These are phyloP conservation scores for Trichoderma guizhouense DNA, from an alignment of 2,329 filamentous ascomycete genomes.

Conservation along the genomic window DNA sequence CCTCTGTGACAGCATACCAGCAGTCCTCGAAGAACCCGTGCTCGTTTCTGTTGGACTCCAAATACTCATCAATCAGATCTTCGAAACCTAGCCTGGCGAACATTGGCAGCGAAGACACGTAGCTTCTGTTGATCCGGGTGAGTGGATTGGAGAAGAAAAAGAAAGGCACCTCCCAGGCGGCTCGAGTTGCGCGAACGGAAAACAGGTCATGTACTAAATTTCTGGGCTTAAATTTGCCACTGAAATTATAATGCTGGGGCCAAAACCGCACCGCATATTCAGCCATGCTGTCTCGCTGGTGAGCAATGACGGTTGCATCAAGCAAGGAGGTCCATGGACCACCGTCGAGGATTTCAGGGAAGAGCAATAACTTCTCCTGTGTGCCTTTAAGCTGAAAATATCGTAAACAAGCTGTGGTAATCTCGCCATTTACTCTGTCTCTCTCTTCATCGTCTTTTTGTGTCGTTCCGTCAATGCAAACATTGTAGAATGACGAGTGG, in stretches of 20 bases:
- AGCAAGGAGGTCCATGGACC: too few relatives aligned
- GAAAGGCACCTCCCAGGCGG: neutral
- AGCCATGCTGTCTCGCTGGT: too few relatives aligned
- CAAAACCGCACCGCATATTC: too few relatives aligned
- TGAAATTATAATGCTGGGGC: neutral
- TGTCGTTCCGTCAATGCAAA: neutral
- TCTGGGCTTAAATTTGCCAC: neutral
- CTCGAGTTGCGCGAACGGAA: neutral
- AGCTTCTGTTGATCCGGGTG: neutral
- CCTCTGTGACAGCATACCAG: neutral
- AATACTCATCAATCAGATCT: neutral
- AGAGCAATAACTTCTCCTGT: too few relatives aligned
- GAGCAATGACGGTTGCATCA: too few relatives aligned
- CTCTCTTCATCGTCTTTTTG: too few relatives aligned
- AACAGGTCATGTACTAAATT: too few relatives aligned
- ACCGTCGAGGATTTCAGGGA: too few relatives aligned
- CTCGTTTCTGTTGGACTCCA: neutral
- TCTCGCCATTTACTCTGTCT: neutral
- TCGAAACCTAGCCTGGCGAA: neutral
- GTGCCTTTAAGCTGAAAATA: neutral
- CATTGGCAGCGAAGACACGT: neutral
- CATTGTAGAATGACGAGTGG: neutral
- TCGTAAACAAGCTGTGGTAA: neutral
- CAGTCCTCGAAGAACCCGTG: neutral
- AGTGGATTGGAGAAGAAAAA: neutral